Percentiles rank a stretch among this genome's conserved stretches.
phyloP scores from a whole-genome alignment of 371 early-diverging fungal species.

The Mucor piriformis region DNA sequence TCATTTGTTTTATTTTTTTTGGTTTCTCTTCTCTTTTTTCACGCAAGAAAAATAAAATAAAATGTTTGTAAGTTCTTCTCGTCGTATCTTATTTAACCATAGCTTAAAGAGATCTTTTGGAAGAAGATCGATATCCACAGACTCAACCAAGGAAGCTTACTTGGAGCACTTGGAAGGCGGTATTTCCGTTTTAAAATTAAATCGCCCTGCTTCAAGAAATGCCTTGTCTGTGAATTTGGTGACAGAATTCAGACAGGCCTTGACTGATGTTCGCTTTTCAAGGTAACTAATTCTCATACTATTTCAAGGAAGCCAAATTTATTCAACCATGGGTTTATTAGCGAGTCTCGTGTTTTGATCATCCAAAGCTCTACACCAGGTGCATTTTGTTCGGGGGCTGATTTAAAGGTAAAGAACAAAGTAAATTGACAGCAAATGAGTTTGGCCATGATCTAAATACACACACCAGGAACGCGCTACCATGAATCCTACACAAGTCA shows the following conservation, averaged over 20 bases:
- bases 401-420: slow-evolving; percentile 74
- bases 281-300: slow-evolving; percentile 25
- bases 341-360: slow-evolving; percentile 79
- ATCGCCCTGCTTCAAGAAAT: slow-evolving; percentile 89
- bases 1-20: background rate
- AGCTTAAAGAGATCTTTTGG: background rate
- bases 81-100: background rate
- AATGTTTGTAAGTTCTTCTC: slow-evolving; percentile 9
- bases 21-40: slow-evolving; percentile 1
- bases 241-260: slow-evolving; percentile 67
- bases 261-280: slow-evolving; percentile 73
- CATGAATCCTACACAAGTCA: slow-evolving; percentile 85
- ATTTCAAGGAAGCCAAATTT: too few relatives aligned
- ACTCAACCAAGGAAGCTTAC: slow-evolving; percentile 57
- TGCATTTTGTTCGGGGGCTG: slow-evolving; percentile 97
- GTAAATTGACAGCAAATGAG: background rate
- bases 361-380: slow-evolving; percentile 79
- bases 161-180: slow-evolving; percentile 72
- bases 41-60: slow-evolving; percentile 6
- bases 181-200: slow-evolving; percentile 80
- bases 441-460: background rate
- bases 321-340: too few relatives aligned
- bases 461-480: slow-evolving; percentile 75
- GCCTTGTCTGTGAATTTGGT: slow-evolving; percentile 86
- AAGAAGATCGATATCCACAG: slow-evolving; percentile 12